Percentiles rank a stretch among this genome's conserved stretches.
Evolutionary conservation across 2,329 filamentous ascomycete genomes (phyloP).

Genomic region (Aschersonia sp.): DNA sequence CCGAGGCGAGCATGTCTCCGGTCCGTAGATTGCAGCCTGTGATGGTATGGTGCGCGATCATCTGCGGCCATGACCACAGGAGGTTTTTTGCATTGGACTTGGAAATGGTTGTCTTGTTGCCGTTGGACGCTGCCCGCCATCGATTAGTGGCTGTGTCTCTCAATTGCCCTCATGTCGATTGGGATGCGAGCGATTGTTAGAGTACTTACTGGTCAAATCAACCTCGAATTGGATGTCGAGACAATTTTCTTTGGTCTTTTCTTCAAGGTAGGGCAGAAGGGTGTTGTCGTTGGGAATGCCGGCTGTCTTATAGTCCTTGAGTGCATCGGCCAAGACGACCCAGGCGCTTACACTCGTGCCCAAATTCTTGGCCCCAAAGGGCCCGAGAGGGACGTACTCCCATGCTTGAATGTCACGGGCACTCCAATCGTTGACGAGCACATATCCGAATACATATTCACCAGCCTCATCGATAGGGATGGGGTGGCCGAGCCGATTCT

Average conservation of each 20-base stretch:
- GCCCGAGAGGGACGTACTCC: conserved; percentile 48
- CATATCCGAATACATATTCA: conserved; percentile 56
- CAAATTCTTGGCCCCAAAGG: conserved; percentile 48
- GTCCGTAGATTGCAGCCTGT: conserved; percentile 62
- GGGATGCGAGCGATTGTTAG: not conserved
- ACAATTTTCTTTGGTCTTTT: conserved; percentile 27
- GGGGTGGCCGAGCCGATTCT: conserved; percentile 52
- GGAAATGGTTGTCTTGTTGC: conserved; percentile 17
- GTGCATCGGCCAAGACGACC: conserved; percentile 46
- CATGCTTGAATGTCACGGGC: conserved; percentile 46
- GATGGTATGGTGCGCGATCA: conserved; percentile 69
- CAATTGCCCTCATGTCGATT: not conserved
- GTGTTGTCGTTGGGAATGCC: conserved; percentile 18
- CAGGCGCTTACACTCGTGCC: conserved; percentile 47
- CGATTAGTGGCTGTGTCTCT: not conserved
- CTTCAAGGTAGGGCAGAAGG: conserved; percentile 34
- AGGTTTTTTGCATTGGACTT: conserved; percentile 29
- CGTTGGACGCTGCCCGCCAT: conserved; percentile 12
- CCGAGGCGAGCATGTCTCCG: conserved; percentile 64
- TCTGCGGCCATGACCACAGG: conserved; percentile 71
- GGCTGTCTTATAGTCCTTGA: conserved; percentile 18
- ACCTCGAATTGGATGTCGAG: conserved; percentile 23
- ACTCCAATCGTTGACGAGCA: conserved; percentile 51
- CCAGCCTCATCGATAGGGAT: conserved; percentile 53
- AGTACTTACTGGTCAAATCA: conserved; percentile 21